Evolutionary conservation across 129 eudicot species (phyloP).

Genomic region (Escallonia rubra): DNA sequence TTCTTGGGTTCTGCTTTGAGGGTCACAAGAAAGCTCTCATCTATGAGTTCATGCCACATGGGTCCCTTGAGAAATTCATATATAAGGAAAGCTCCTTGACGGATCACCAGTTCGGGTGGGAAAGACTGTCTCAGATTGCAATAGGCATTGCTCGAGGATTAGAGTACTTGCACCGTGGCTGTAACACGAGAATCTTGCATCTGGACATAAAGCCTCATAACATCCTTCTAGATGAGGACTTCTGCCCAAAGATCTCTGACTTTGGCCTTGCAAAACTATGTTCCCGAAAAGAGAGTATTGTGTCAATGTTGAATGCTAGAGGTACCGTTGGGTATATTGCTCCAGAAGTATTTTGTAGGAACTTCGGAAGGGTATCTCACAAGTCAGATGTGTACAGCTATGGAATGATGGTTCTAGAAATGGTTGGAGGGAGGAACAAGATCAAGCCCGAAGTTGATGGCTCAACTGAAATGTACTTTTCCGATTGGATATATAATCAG

Average conservation of each 20-base stretch:
- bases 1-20: constrained; percentile 29
- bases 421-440: constrained; percentile 33
- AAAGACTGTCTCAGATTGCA: constrained; percentile 19
- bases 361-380: constrained; percentile 31
- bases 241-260: constrained; percentile 31
- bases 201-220: constrained; percentile 37
- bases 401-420: constrained; percentile 42
- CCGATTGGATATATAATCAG: constrained; percentile 16
- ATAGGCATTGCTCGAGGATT: constrained; percentile 30
- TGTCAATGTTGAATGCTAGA: constrained; percentile 31
- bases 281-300: constrained; percentile 19
- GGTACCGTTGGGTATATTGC: constrained; percentile 37
- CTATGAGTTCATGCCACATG: constrained; percentile 38
- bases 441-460: neutral
- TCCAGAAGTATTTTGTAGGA: constrained; percentile 23
- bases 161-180: constrained; percentile 37
- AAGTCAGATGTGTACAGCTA: constrained; percentile 39
- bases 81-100: neutral
- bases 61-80: constrained; percentile 35
- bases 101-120: constrained; percentile 4
- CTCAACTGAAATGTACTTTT: constrained; percentile 23
- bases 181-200: constrained; percentile 33
- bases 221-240: constrained; percentile 23
- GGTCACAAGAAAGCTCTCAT: constrained; percentile 17
- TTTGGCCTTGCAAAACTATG: constrained; percentile 34